A percentile compares a stretch with the other conserved stretches of the same genome.
Evolutionary conservation across 495 filamentous ascomycete species (phyloP).

Genomic region (Penicillium goetzii): DNA sequence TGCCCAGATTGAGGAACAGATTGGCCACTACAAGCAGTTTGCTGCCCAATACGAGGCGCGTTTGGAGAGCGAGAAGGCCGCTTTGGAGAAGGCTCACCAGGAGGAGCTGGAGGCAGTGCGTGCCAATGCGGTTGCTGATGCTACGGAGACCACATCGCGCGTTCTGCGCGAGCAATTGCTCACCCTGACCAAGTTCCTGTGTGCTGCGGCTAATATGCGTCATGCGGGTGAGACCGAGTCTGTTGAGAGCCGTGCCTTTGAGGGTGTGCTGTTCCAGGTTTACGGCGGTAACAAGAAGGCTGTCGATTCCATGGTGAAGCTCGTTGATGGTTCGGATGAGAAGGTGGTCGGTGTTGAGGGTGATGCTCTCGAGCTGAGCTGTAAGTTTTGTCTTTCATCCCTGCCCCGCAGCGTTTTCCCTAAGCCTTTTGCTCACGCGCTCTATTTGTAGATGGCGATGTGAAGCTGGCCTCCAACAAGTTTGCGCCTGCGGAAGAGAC

Average conservation of each 20-base stretch:
- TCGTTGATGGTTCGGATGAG: constrained; percentile 82
- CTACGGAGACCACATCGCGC: constrained; percentile 58
- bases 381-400: constrained; percentile 52
- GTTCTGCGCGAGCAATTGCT: constrained; percentile 61
- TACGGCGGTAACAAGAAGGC: constrained; percentile 85
- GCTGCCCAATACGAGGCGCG: constrained; percentile 75
- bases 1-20: constrained; percentile 79
- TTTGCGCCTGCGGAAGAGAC: constrained; percentile 33
- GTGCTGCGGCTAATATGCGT: constrained; percentile 73
- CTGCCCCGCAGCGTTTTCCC: not conserved
- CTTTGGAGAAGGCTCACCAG: constrained; percentile 68
- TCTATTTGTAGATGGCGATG: constrained; percentile 58
- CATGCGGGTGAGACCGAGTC: constrained; percentile 66
- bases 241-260: constrained; percentile 79
- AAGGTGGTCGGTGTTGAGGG: constrained; percentile 66
- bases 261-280: constrained; percentile 84
- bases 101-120: constrained; percentile 73
- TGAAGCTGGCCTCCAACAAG: constrained; percentile 61
- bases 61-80: constrained; percentile 68
- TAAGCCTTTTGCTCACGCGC: not conserved
- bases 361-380: constrained; percentile 69
- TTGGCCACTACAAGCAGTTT: constrained; percentile 80
- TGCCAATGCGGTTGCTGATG: constrained; percentile 64
- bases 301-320: constrained; percentile 79
- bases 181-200: constrained; percentile 76